Evolutionary conservation across 768 basidiomycete genomes (phyloP), one percentile per base, ranked within the genome.

Genomic region (Podaxis sp.): DNA sequence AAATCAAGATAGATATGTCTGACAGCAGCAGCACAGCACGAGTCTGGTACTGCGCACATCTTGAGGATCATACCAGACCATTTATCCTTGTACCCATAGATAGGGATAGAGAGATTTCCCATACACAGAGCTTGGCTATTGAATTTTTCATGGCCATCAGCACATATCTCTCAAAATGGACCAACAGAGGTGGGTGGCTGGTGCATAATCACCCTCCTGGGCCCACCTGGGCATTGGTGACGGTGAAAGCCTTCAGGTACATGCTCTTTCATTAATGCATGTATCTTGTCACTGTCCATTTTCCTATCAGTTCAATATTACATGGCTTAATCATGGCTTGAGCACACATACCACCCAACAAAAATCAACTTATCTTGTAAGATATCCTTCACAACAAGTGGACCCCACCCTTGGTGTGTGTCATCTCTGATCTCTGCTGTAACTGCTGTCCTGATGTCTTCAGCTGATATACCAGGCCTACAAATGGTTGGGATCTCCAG

Each of bases 51-150:
- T 1, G 66, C 70, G 13, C 61, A 66, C 7, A 73, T 63, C 24
- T 44, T 44, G 15, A 70, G 55, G 15, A 73, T 30, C 24, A 64
- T 66, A 2, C 65, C 63, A 24, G 42, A 44, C 68, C 68, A 71
- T 56, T 72, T 67, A 51, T 71, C 70, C 26, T 70, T 68, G 48
- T 68, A 63, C 3, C 64, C 68, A 57, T 74, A 72, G 2, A 71
- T 71, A 6, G 58, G 59, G 7, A 73, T 57, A 5, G 65, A 61
- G 33, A 72, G 68, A 26, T 65, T 68, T 13, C 70, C 72, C 71
- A 73, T 73, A 15, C 49, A 51, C 1, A 74, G 64, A 2, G 68
- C 71, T 38, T 70, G 52, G 11, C 39, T 42, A 13, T 54, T 54
- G 19, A 62, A 39, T 30, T 62, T 62, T 39, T 62, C 40, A 36